Conservation (phyloP, 139 green algal species). For the Ostreobium quekettii region DNA sequence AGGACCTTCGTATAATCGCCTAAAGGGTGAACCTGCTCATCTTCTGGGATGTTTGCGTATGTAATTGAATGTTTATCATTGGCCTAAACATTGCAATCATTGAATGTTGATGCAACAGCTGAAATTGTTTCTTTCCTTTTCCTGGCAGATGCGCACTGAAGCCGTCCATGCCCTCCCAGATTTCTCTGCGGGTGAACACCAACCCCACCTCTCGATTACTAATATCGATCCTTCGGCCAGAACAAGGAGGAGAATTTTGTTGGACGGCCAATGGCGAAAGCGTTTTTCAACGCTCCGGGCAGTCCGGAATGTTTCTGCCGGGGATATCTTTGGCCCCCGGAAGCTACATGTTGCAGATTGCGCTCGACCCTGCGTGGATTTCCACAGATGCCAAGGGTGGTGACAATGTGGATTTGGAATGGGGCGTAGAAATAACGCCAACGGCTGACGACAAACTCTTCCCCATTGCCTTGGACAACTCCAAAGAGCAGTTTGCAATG, state of each 20-base stretch:
- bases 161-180: neutral
- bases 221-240: neutral
- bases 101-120: too few species aligned
- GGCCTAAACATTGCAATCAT: too few species aligned
- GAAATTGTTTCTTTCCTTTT: neutral
- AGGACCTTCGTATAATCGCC: too few species aligned
- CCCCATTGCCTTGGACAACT: neutral
- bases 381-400: too few species aligned
- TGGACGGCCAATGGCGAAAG: neutral
- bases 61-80: too few species aligned
- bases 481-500: neutral
- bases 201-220: neutral
- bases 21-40: too few species aligned
- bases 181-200: neutral
- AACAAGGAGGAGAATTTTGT: neutral
- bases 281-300: neutral
- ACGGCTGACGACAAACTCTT: neutral
- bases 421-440: neutral
- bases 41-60: too few species aligned
- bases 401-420: neutral
- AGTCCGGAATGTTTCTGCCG: neutral
- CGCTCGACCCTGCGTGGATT: too few species aligned
- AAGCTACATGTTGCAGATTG: neutral
- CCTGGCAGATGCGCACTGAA: neutral
- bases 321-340: neutral